Evolutionary conservation across 345 rosid genomes (phyloP).

Genomic region (Adansonia digitata): DNA sequence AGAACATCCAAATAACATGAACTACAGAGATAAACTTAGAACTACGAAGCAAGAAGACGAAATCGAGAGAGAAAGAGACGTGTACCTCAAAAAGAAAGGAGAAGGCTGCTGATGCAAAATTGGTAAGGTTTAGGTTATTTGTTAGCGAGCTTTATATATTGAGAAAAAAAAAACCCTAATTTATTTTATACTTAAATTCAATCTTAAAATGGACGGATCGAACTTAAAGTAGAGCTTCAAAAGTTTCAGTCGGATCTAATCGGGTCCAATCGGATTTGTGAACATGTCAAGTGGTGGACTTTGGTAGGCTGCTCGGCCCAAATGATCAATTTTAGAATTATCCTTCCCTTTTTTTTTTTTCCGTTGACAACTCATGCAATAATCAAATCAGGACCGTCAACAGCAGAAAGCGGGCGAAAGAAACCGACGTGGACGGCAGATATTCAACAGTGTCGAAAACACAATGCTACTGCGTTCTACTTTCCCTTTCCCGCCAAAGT

Average conservation of each 20-base stretch:
- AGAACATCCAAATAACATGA: not conserved
- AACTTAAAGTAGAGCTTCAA: not conserved
- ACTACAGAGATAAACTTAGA: not conserved
- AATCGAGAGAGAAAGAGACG: not conserved
- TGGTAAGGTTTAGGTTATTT: not conserved
- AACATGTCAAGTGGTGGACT: not conserved
- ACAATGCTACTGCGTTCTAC: not conserved
- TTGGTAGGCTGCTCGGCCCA: not conserved
- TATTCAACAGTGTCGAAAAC: not conserved
- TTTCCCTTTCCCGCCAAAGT: conserved; percentile 3
- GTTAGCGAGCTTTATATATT: not conserved
- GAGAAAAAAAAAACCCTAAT: not conserved
- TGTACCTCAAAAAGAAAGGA: not conserved
- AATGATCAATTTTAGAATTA: too few relatives aligned
- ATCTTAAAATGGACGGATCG: not conserved
- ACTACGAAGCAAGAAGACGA: not conserved
- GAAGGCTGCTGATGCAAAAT: not conserved
- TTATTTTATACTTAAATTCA: not conserved
- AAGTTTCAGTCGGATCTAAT: too few relatives aligned
- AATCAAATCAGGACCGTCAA: not conserved
- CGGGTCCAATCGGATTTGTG: too few relatives aligned
- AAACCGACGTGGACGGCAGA: not conserved
- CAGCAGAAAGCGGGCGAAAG: not conserved
- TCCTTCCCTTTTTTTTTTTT: too few relatives aligned
- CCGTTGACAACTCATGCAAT: not conserved